Base-by-base conservation (phyloP, 2,329 filamentous ascomycete genomes). In the Coniochaeta ligniaria region DNA sequence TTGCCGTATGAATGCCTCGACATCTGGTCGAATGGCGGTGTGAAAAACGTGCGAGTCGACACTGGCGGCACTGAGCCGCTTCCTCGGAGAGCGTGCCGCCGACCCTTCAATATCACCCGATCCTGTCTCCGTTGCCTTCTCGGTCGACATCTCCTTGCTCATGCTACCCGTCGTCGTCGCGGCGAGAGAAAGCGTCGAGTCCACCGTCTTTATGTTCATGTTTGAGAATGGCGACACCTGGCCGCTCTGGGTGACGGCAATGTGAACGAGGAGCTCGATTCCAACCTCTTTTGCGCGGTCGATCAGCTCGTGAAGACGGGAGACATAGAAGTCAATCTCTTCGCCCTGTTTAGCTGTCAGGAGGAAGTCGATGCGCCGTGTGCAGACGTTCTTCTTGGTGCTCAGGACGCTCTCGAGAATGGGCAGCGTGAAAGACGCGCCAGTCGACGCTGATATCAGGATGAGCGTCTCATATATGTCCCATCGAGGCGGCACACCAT, bases 381-480 rank as follows among this genome's bases (percentile, higher is more conserved):
- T 79, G 64, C 84, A 87, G 12, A 75, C 76, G 2, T 72, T 72
- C 1, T 61, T 64, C 11, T 71, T 72, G 0, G 73, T 69, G 35
- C 75, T 74, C 1, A 84, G 74, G 1, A 84, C 73, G 62, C 77
- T 79, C 64, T 87, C 83, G 0, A 87, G 73, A 3, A 87, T 83
- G 0, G 84, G 83, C 6, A 87, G 70, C 1, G 81, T 84, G 60
- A 84, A 87, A 3, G 83, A 86, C 1, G 83, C 81, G n/a, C 84
- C 84, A 0, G 84, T 87, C 0, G 84, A 87, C 0, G 84, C 84
- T 0, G 83, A 84, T 47, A 87, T 81, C 3, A 87, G 74, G 5
- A 87, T 73, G 50, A 87, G 70, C 0, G 83, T 84, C 69, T 87
- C 84, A 67, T 81, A 87, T 0, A 81, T 74, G 56, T 85, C 76